These are phyloP conservation scores for Tolypocladium guangdongense DNA, from an alignment of 2,329 filamentous ascomycete species.

Conservation along the genomic window DNA sequence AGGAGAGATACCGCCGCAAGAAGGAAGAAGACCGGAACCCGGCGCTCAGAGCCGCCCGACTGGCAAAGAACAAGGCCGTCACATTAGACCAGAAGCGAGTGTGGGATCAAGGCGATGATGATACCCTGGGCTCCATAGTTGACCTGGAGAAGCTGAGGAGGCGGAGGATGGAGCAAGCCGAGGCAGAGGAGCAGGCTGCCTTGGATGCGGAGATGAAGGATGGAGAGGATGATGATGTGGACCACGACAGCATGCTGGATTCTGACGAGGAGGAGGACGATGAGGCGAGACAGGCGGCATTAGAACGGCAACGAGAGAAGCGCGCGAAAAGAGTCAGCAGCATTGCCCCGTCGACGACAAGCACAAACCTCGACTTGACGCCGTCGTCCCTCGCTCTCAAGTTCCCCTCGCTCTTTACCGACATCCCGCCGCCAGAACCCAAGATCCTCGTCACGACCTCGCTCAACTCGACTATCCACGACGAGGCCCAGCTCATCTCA, in stretches of 20 bases:
- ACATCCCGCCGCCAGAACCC: conserved; percentile 49
- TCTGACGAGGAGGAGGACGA: conserved; percentile 46
- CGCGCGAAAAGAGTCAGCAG: conserved; percentile 38
- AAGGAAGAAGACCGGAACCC: conserved; percentile 82
- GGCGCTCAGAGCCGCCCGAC: conserved; percentile 57
- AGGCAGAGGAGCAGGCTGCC: conserved; percentile 38
- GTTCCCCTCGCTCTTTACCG: conserved; percentile 52
- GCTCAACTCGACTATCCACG: conserved; percentile 78
- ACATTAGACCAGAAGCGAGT: conserved; percentile 82
- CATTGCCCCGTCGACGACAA: conserved; percentile 46
- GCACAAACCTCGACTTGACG: conserved; percentile 53
- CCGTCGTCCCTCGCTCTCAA: conserved; percentile 48
- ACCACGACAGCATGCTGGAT: conserved; percentile 73
- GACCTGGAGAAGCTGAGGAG: conserved; percentile 50
- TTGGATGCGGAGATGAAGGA: conserved; percentile 30
- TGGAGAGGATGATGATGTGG: conserved; percentile 41
- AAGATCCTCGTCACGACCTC: conserved; percentile 90
- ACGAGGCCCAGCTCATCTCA: conserved; percentile 68
- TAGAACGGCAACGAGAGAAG: conserved; percentile 33
- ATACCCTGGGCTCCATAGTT: conserved; percentile 43
- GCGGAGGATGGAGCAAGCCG: conserved; percentile 41
- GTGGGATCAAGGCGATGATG: conserved; percentile 69
- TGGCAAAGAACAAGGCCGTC: conserved; percentile 66
- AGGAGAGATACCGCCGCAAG: conserved; percentile 66
- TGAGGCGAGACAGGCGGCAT: conserved; percentile 30